Base-by-base conservation (phyloP, 1,139 yeast genomes). In the Meyerozyma elateridarum region DNA sequence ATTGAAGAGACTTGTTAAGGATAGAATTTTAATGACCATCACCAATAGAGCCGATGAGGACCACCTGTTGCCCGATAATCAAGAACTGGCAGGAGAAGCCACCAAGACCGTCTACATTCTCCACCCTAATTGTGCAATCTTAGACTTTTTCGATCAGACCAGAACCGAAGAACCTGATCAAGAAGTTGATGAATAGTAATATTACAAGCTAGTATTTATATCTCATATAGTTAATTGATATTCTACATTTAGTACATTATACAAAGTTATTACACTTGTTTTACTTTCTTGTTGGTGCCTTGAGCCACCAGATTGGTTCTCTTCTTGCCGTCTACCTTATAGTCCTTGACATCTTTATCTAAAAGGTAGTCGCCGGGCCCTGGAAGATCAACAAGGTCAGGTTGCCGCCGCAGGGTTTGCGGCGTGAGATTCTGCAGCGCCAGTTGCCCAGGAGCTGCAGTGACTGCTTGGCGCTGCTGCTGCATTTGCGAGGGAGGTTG, bases 91-190 rank as follows among this genome's bases (percentile, higher is more conserved):
- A n/a, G 49, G 38, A 29, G 46, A 40, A 34, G 51, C 46, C 11
- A 36, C 38, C 17, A 43, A 36, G 17, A 32, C 48, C 28, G 45
- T 81, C 22, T 87, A 82, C 51, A 87, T 87, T 24, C 66, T 88
- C 38, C 97, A 91, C 64, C 97, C 97, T 34, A 89, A 91, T 55
- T 84, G 89, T 61, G 82, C 87, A 13, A 76, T 83, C 38, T 68
- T 80, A 43, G 91, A 81, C 40, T 68, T 66, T 49, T 68, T 68
- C 45, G 73, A 68, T 41, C 66, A 60, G 34, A 44, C 56, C 30
- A 47, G 46, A 15, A 40, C 49, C 15, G 34, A 35, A 15, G 56
- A 47, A 25, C 31, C 31, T 6, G 39, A 35, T 14, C 45, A 37
- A 28, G 54, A 49, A 28, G 42, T 20, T 17, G 25, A 30, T 8